A percentile compares a stretch with the other conserved stretches of the same genome.
phyloP scores from a whole-genome alignment of 1,284 basidiomycete species.

The Lignosus rhinocerotis region DNA sequence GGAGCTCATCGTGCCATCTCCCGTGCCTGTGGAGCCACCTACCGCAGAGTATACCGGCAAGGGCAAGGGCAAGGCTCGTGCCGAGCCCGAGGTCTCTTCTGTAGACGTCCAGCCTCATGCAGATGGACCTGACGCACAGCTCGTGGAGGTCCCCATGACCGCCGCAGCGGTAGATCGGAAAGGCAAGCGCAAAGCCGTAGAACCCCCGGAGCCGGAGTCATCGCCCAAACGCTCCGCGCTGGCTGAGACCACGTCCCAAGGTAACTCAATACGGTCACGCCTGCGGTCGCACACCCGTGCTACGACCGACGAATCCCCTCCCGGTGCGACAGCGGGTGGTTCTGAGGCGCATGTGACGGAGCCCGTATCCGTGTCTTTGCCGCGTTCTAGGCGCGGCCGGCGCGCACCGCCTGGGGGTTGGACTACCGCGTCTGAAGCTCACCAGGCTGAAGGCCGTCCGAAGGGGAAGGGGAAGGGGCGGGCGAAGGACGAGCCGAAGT shows the following conservation, averaged over 20 bases:
- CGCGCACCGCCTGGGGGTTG: not conserved
- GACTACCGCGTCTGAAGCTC: not conserved
- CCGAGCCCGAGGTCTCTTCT: not conserved
- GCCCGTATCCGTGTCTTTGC: not conserved
- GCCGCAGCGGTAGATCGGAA: slow-evolving; percentile 12
- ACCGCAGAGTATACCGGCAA: slow-evolving; percentile 11
- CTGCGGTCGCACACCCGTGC: slow-evolving; percentile 18
- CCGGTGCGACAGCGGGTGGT: not conserved
- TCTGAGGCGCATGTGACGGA: slow-evolving; percentile 2
- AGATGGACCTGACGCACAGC: not conserved
- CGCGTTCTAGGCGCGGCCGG: not conserved
- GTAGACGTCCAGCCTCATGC: not conserved
- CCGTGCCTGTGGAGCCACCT: not conserved
- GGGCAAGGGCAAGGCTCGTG: slow-evolving; percentile 26
- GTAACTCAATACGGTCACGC: slow-evolving; percentile 21
- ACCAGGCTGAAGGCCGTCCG: slow-evolving; percentile 3
- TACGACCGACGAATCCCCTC: slow-evolving; percentile 6
- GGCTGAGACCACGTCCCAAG: not conserved
- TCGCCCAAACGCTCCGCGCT: slow-evolving; percentile 14
- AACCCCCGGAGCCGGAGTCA: slow-evolving; percentile 14
- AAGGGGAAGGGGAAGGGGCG: slow-evolving; percentile 42
- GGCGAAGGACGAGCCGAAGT: slow-evolving; percentile 30
- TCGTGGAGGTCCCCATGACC: not conserved
- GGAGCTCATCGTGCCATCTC: slow-evolving; percentile 49
- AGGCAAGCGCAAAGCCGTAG: slow-evolving; percentile 25